Percentiles rank a stretch among this genome's conserved stretches.
Evolutionary conservation across 2,329 filamentous ascomycete species (phyloP).

Genomic region (Calonectria pseudoreteaudii): DNA sequence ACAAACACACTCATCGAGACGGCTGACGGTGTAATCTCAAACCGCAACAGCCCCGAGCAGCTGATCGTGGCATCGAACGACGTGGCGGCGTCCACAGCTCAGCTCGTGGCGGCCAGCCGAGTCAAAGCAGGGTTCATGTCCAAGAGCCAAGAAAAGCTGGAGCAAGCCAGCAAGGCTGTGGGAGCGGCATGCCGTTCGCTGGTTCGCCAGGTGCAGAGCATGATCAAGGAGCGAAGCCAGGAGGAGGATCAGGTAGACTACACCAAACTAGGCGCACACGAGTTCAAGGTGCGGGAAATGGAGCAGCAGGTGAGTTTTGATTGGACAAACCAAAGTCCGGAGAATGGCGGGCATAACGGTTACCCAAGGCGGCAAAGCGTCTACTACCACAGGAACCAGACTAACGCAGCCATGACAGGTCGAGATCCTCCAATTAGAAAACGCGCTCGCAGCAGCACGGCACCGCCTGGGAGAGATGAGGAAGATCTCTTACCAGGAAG

Average conservation of each 20-base stretch:
- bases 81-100: conserved; percentile 94
- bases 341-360: conserved; percentile 32
- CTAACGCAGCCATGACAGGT: conserved; percentile 69
- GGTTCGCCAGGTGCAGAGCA: conserved; percentile 92
- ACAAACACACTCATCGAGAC: conserved; percentile 99
- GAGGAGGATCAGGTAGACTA: conserved; percentile 92
- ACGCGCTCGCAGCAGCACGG: conserved; percentile 81
- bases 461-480: conserved; percentile 95
- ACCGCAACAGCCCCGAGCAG: conserved; percentile 94
- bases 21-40: conserved; percentile 92
- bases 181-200: conserved; percentile 87
- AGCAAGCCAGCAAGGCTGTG: conserved; percentile 92
- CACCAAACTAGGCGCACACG: conserved; percentile 85
- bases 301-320: conserved; percentile 86
- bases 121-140: conserved; percentile 99
- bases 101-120: conserved; percentile 93
- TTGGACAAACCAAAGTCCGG: conserved; percentile 18
- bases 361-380: conserved; percentile 32
- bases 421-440: conserved; percentile 96
- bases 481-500: conserved; percentile 93
- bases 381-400: conserved; percentile 24
- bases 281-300: conserved; percentile 99
- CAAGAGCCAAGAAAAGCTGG: conserved; percentile 92
- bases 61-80: conserved; percentile 98
- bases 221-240: conserved; percentile 88